These are phyloP conservation scores for Pyrenochaeta sp. DNA, from an alignment of 2,329 filamentous ascomycete species.

Conservation along the genomic window DNA sequence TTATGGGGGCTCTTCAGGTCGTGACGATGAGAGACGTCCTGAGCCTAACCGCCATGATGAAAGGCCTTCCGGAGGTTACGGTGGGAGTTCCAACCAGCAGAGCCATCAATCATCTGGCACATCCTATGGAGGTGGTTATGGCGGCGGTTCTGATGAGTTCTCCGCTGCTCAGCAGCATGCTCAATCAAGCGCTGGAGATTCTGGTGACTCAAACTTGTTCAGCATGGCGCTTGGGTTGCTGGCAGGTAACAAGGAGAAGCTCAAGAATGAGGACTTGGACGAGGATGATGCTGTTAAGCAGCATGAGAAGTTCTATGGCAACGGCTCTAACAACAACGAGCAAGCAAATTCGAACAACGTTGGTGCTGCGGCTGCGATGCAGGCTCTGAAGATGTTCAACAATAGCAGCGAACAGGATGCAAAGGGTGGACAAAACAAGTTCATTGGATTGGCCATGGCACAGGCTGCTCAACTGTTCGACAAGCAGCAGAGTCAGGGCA, in stretches of 20 bases:
- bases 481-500: slow-evolving; percentile 63
- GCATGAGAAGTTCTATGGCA: slow-evolving; percentile 77
- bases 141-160: slow-evolving; percentile 59
- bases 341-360: slow-evolving; percentile 54
- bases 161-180: slow-evolving; percentile 64
- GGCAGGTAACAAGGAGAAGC: slow-evolving; percentile 59
- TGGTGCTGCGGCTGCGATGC: slow-evolving; percentile 75
- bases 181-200: slow-evolving; percentile 59
- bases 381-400: slow-evolving; percentile 81
- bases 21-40: slow-evolving; percentile 22
- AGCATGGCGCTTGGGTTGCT: slow-evolving; percentile 63
- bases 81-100: slow-evolving; percentile 25
- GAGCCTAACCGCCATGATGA: slow-evolving; percentile 29
- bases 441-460: slow-evolving; percentile 85
- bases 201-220: slow-evolving; percentile 63
- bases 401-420: slow-evolving; percentile 55
- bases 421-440: slow-evolving; percentile 71
- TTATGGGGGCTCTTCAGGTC: slow-evolving; percentile 22
- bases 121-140: slow-evolving; percentile 51
- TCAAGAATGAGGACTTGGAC: slow-evolving; percentile 63
- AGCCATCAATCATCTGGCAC: slow-evolving; percentile 51
- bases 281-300: slow-evolving; percentile 73
- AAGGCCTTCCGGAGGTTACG: slow-evolving; percentile 26
- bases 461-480: slow-evolving; percentile 83
- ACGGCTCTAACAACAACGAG: slow-evolving; percentile 51